Evolutionary conservation across 2,329 filamentous ascomycete genomes (phyloP).

Genomic region (Amesomyces nigricolor): DNA sequence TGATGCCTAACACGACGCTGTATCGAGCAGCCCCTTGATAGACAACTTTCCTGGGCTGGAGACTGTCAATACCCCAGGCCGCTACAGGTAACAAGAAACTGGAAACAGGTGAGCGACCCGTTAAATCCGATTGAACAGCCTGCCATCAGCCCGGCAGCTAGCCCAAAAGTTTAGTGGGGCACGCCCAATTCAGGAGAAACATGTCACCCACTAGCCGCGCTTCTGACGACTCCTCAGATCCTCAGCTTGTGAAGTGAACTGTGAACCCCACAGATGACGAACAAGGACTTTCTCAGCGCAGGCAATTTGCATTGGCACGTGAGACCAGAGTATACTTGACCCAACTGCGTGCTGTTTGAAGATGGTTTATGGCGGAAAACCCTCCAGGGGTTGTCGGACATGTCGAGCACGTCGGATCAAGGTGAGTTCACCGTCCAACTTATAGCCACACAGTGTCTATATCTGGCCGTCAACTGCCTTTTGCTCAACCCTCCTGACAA

Average conservation of each 20-base stretch:
- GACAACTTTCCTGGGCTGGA: too few relatives aligned
- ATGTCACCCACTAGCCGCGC: too few relatives aligned
- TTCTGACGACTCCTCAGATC: too few relatives aligned
- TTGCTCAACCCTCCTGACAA: background rate
- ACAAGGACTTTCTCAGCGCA: background rate
- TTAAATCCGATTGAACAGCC: too few relatives aligned
- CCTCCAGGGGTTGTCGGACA: constrained; percentile 24
- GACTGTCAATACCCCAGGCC: too few relatives aligned
- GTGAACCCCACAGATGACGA: background rate
- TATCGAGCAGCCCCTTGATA: too few relatives aligned
- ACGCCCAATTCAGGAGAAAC: too few relatives aligned
- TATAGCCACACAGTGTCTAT: background rate
- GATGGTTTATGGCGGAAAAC: constrained; percentile 27
- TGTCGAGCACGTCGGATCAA: constrained; percentile 25
- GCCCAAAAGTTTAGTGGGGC: too few relatives aligned
- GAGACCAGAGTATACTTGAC: background rate
- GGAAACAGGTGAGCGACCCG: too few relatives aligned
- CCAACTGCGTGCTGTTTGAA: background rate
- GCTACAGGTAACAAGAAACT: too few relatives aligned
- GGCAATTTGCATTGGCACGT: background rate
- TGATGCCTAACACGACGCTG: too few relatives aligned
- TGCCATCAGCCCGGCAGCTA: too few relatives aligned
- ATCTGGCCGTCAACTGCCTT: background rate
- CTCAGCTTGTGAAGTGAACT: background rate
- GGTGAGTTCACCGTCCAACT: constrained; percentile 10